Evolutionary conservation across 2,329 filamentous ascomycete species (phyloP).

Genomic region (Ophiocordyceps camponoti-rufipedis): DNA sequence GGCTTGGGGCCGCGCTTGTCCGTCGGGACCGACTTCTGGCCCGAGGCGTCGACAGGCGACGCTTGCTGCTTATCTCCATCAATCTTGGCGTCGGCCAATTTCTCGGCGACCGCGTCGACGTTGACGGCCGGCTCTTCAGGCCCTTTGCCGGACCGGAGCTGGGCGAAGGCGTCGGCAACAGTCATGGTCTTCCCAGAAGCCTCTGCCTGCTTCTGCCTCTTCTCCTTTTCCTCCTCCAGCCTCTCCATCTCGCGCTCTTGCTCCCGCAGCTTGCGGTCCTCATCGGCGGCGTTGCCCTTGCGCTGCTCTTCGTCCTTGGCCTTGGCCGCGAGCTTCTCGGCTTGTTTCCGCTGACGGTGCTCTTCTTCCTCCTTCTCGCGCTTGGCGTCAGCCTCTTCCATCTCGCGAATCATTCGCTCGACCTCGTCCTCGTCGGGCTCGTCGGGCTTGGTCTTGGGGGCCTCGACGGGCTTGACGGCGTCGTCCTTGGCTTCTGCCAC

Average conservation of each 20-base stretch:
- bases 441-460: constrained; percentile 12
- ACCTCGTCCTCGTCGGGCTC: constrained; percentile 35
- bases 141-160: constrained; percentile 21
- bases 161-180: constrained; percentile 32
- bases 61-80: constrained; percentile 20
- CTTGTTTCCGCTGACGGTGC: constrained; percentile 26
- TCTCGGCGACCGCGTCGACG: constrained; percentile 23
- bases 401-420: constrained; percentile 42
- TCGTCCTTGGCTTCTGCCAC: constrained; percentile 10
- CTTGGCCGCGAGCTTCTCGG: constrained; percentile 26
- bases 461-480: constrained; percentile 11
- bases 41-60: constrained; percentile 24
- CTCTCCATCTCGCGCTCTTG: constrained; percentile 56
- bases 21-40: constrained; percentile 30
- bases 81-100: constrained; percentile 33
- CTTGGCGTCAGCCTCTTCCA: constrained; percentile 35
- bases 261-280: constrained; percentile 49
- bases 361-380: constrained; percentile 30
- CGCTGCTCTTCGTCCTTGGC: constrained; percentile 27
- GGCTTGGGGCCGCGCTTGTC: constrained; percentile 59
- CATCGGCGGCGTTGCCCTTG: constrained; percentile 31
- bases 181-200: constrained; percentile 27
- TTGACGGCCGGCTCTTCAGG: constrained; percentile 11
- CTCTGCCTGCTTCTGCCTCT: constrained; percentile 31
- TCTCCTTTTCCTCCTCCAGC: constrained; percentile 52